These are phyloP conservation scores for Xeromyces bisporus DNA, from an alignment of 495 filamentous ascomycete genomes.

Conservation along the genomic window DNA sequence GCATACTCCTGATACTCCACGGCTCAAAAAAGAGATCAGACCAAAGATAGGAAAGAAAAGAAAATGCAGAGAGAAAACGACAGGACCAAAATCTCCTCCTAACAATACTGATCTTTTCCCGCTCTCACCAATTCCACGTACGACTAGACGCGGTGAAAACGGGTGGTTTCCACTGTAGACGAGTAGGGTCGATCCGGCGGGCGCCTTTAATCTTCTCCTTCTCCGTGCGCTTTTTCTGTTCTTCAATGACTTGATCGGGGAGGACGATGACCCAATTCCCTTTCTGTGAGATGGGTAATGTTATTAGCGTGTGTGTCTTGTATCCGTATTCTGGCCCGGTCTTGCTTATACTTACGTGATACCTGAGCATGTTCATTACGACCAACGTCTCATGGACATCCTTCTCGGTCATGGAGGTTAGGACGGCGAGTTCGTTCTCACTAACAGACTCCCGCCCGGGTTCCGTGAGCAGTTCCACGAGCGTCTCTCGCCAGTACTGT, in stretches of 20 bases:
- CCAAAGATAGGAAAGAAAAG: background rate
- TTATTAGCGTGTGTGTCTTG: too few species aligned
- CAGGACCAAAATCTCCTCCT: too few species aligned
- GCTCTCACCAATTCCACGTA: slow-evolving; percentile 90
- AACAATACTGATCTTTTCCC: too few species aligned
- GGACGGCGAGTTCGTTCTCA: slow-evolving; percentile 59
- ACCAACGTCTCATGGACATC: slow-evolving; percentile 90
- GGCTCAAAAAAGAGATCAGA: too few species aligned
- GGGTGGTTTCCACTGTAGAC: slow-evolving; percentile 87
- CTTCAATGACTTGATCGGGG: slow-evolving; percentile 63
- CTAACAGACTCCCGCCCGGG: slow-evolving; percentile 43
- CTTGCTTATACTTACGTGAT: slow-evolving; percentile 51
- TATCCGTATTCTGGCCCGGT: too few species aligned
- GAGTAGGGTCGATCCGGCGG: slow-evolving; percentile 57
- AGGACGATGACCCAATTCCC: slow-evolving; percentile 83
- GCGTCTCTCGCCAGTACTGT: slow-evolving; percentile 91
- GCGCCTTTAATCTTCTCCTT: slow-evolving; percentile 63
- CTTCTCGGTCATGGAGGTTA: slow-evolving; percentile 85
- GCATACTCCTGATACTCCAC: too few species aligned
- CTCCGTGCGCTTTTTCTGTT: slow-evolving; percentile 51
- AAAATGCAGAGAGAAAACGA: too few species aligned
- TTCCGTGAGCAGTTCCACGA: slow-evolving; percentile 66
- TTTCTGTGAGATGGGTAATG: slow-evolving; percentile 39
- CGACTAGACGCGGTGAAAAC: slow-evolving; percentile 76
- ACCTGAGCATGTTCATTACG: slow-evolving; percentile 84